Base-by-base conservation (phyloP, 148 eudicot species). In the Vaccinium myrtillus region DNA sequence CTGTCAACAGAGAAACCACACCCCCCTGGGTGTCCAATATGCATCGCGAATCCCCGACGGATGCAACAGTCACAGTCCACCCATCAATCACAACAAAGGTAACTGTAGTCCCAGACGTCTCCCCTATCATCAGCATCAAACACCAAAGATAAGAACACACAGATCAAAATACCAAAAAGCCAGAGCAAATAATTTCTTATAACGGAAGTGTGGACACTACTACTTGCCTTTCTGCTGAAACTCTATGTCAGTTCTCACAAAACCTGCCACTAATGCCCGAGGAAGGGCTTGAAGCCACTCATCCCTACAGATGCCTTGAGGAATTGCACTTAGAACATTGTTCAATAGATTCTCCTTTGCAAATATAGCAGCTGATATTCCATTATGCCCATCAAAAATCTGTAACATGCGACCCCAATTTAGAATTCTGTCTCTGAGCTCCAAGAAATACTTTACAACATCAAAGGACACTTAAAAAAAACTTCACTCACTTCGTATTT, bases 21-120 rank as follows among this genome's bases (percentile, higher is more conserved):
- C 99, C 99, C 14, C 96, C 97, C 84, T 92, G 96, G 53, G 96
- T 92, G 85, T 97, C 99, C 89, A 97, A 87, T 83, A 97, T 94
- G 92, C 99, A 97, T 80, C 99, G 87, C 79, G 99, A 97, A 89
- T 97, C 99, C 59, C 99, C 99, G n/a, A 97, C 99, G 86, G 98
- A 97, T 79, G 99, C 99, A 89, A 95, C 99, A 80, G 99, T 97
- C 83, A 97, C 93, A 54, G 98, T 95, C 98, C 99, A 97, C 67
- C 95, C 99, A 86, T 97, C 99, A 61, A 97, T 90, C 81, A 97
- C 98, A 25, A 97, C 99, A 58, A 97, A 95, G n/a, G 99, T 97
- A 39, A 91, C 99, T 0, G 99, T 97, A 15, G 99, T 97, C 83
- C 99, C 99, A 73, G 99, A 97, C 48, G 93, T 93, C 92, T 95